These are phyloP conservation scores for Alternaria incomplexa DNA, from an alignment of 2,329 filamentous ascomycete genomes.

Conservation along the genomic window DNA sequence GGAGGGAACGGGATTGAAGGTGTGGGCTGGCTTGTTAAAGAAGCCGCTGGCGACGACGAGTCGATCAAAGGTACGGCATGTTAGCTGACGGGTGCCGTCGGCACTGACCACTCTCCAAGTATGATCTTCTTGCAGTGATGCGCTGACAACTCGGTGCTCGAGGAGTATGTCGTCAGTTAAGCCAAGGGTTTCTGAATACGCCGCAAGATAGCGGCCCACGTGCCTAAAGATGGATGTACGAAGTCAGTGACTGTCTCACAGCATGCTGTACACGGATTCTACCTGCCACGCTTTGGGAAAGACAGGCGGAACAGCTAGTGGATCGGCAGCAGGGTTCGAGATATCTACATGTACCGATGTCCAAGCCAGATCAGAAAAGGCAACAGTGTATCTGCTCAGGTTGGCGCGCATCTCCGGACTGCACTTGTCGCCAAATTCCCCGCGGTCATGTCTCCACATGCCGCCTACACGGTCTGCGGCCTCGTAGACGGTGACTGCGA, in stretches of 20 bases:
- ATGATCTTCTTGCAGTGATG: slow-evolving; percentile 19
- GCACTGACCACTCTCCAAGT: slow-evolving; percentile 32
- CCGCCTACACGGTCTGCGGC: slow-evolving; percentile 70
- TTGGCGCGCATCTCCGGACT: slow-evolving; percentile 69
- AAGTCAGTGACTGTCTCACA: not conserved
- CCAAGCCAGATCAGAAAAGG: slow-evolving; percentile 72
- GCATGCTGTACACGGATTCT: not conserved
- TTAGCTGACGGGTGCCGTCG: slow-evolving; percentile 10
- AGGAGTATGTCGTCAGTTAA: slow-evolving; percentile 57
- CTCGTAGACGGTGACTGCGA: slow-evolving; percentile 77
- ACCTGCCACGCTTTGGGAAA: slow-evolving; percentile 78
- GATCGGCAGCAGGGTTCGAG: slow-evolving; percentile 9
- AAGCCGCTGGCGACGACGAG: slow-evolving; percentile 77
- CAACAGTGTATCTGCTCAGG: slow-evolving; percentile 76
- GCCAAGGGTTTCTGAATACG: slow-evolving; percentile 67
- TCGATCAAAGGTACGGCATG: slow-evolving; percentile 64
- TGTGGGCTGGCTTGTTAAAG: slow-evolving; percentile 58
- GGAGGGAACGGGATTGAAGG: slow-evolving; percentile 16
- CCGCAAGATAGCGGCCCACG: slow-evolving; percentile 71
- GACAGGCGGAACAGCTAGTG: slow-evolving; percentile 55
- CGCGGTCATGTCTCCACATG: slow-evolving; percentile 68
- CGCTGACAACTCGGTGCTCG: slow-evolving; percentile 47
- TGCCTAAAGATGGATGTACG: not conserved
- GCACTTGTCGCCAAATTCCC: slow-evolving; percentile 64
- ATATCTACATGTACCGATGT: slow-evolving; percentile 53